Evolutionary conservation across 257 asterid species (phyloP), one percentile per base, ranked within the genome.

Genomic region (Penstemon newberryi): DNA sequence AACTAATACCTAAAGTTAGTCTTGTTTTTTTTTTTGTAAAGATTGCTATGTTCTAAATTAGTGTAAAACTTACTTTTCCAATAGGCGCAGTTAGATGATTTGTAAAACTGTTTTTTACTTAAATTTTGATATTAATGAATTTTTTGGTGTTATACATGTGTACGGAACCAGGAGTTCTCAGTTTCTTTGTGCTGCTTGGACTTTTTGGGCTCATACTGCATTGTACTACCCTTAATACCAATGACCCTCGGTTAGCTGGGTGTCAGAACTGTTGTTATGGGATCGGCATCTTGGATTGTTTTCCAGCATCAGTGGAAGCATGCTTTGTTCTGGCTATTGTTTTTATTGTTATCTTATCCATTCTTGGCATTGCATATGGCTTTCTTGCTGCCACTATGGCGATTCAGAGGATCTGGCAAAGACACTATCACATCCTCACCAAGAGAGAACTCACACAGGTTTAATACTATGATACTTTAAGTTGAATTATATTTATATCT

Each of bases 321-420:
- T 84, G 89, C 71, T 79, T 81, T 56, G 83, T 76, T 18, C 74
- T 84, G 39, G 78, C 75, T 37, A 61, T 84, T 64, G 76, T 84
- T 42, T 81, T 81, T 70, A 75, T 84, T 39, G 78, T 84, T 44
- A 75, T 84, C 75, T 79, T 84, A 81, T 83, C 85, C 69, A 84
- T 84, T 43, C 80, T 84, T 65, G 89, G 89, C 54, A 75, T 84
- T 50, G 89, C 85, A 6, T 84, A 84, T 75, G 82, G 89, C 43
- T 81, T 84, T 62, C 80, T 84, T 65, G 89, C 89, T 39, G 79
- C 82, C 68, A 84, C 86, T 69, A 60, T 84, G 86, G 83, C 81
- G 47, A 66, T 84, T 70, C 89, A 84, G 77, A 79, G 89, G 82
- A 81, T 84, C 65, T 81, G 85, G 86, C 89, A 84, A 73, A 84